phyloP scores from a whole-genome alignment of 768 basidiomycete species.

The Lentinula lateritia region DNA sequence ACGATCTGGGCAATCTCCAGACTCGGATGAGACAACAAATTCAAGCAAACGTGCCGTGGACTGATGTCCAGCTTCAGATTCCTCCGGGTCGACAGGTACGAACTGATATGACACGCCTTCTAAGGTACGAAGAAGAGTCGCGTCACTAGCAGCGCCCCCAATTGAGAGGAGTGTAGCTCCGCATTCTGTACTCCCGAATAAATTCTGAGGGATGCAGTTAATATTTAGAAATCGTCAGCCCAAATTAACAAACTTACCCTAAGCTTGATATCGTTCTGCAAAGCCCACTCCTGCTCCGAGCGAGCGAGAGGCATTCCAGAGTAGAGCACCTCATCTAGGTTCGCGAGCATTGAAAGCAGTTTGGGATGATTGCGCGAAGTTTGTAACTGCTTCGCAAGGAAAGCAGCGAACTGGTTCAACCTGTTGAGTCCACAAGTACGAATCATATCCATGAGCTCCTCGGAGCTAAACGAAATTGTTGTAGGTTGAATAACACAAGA shows the following conservation, averaged over 20 bases:
- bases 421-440: slow-evolving; percentile 47
- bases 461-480: slow-evolving; percentile 44
- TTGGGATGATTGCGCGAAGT: slow-evolving; percentile 38
- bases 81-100: slow-evolving; percentile 30
- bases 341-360: slow-evolving; percentile 37
- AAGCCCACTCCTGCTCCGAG: slow-evolving; percentile 52
- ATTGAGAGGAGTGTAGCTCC: slow-evolving; percentile 45
- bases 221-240: neutral
- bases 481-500: slow-evolving; percentile 56
- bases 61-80: slow-evolving; percentile 31
- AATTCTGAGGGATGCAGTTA: slow-evolving; percentile 30
- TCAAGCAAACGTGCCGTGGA: slow-evolving; percentile 49
- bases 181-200: slow-evolving; percentile 55
- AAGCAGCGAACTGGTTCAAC: slow-evolving; percentile 51
- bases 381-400: slow-evolving; percentile 45
- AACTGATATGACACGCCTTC: slow-evolving; percentile 43
- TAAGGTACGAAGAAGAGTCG: slow-evolving; percentile 34
- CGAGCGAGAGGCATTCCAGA: slow-evolving; percentile 44
- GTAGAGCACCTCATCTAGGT: slow-evolving; percentile 44
- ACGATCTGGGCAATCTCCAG: slow-evolving; percentile 53
- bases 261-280: slow-evolving; percentile 36
- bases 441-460: slow-evolving; percentile 50
- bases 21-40: slow-evolving; percentile 50
- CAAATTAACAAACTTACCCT: slow-evolving; percentile 26
- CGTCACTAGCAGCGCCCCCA: slow-evolving; percentile 30